A percentile compares a stretch with the other conserved stretches of the same genome.
Evolutionary conservation across 768 basidiomycete genomes (phyloP).

Genomic region (Lanmaoa rubissima): DNA sequence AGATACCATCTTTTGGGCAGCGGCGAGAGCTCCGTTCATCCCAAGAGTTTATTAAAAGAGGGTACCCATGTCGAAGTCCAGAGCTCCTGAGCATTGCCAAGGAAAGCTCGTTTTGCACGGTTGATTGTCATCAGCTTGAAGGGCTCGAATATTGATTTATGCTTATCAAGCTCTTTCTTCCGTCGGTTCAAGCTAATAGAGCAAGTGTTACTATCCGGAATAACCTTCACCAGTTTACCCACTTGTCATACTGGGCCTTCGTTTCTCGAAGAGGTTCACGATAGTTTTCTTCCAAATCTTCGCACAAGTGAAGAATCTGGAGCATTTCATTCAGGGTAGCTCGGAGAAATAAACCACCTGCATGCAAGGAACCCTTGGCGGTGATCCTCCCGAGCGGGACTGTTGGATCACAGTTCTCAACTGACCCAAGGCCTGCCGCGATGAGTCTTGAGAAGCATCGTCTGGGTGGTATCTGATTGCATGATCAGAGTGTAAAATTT

Average conservation of each 20-base stretch:
- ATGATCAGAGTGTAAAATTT: constrained; percentile 1
- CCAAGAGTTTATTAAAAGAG: too few species aligned
- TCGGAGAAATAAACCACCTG: constrained; percentile 6
- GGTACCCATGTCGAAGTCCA: neutral
- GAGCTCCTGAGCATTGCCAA: neutral
- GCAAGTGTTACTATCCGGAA: neutral
- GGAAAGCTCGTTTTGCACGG: neutral
- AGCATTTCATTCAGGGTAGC: constrained; percentile 10
- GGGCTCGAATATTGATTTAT: neutral
- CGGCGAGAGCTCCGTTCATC: neutral
- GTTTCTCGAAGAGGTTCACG: neutral
- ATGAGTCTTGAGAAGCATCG: neutral
- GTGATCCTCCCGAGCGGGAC: neutral
- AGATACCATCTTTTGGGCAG: neutral
- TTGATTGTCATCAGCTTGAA: neutral
- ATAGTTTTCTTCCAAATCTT: neutral
- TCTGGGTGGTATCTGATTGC: constrained; percentile 1
- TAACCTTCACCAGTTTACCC: neutral
- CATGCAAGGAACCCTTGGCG: neutral
- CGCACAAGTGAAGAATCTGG: neutral
- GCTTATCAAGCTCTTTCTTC: neutral
- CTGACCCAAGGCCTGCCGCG: neutral
- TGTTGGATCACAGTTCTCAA: neutral
- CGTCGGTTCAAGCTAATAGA: neutral
- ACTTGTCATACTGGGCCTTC: constrained; percentile 3